Percentiles rank a stretch among this genome's conserved stretches.
phyloP scores from a whole-genome alignment of 345 rosid genomes.

The Hypericum androsaemum region DNA sequence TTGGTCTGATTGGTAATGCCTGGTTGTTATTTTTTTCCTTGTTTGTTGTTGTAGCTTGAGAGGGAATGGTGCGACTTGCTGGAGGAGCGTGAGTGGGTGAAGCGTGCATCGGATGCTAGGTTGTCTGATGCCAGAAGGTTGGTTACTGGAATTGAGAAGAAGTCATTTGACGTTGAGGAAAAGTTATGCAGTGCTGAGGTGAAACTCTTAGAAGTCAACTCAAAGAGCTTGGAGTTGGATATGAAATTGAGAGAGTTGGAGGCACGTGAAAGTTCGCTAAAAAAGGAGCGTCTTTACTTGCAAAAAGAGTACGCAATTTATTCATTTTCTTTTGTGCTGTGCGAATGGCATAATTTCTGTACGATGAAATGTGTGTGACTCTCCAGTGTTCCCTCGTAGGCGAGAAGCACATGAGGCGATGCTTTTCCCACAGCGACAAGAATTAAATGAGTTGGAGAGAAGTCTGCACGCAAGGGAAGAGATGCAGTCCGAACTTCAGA shows the following conservation, averaged over 20 bases:
- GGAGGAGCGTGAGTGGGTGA: conserved; percentile 38
- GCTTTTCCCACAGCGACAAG: conserved; percentile 64
- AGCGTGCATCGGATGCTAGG: conserved; percentile 51
- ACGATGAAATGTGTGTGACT: conserved; percentile 1
- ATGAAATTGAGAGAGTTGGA: conserved; percentile 59
- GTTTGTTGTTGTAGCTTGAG: conserved; percentile 48
- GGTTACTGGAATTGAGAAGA: conserved; percentile 45
- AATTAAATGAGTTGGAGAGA: conserved; percentile 66
- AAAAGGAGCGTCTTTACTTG: conserved; percentile 55
- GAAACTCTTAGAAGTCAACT: conserved; percentile 52
- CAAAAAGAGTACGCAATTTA: conserved; percentile 45
- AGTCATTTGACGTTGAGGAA: conserved; percentile 46
- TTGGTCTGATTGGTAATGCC: no score
- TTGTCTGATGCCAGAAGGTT: conserved; percentile 55
- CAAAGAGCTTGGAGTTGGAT: conserved; percentile 58
- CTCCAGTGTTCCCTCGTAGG: conserved; percentile 24
- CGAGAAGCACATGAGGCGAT: conserved; percentile 67
- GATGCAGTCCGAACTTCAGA: conserved; percentile 39
- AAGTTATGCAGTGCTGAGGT: conserved; percentile 44
- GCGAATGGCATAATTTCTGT: conserved; percentile 6
- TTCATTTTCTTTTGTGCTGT: conserved; percentile 1
- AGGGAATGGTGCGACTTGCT: conserved; percentile 45
- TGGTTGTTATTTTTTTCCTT: neutral
- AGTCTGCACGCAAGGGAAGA: conserved; percentile 42
- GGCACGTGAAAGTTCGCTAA: conserved; percentile 50